Evolutionary conservation across 768 basidiomycete species (phyloP).

Genomic region (Leucosporidium creatinivorum): DNA sequence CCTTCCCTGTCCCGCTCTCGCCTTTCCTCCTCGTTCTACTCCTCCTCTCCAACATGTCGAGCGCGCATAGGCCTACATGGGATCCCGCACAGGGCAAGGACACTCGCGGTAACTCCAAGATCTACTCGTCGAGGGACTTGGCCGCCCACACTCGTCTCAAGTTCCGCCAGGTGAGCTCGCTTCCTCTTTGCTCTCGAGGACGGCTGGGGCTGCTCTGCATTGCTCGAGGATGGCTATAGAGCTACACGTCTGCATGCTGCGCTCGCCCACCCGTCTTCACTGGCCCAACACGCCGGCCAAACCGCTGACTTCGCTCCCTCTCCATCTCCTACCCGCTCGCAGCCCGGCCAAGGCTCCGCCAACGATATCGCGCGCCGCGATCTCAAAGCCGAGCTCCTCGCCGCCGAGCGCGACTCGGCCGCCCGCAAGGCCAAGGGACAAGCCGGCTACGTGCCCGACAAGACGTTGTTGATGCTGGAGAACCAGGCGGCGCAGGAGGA

Average conservation of each 20-base stretch:
- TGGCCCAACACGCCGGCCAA: not conserved
- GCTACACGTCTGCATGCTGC: not conserved
- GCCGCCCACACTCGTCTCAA: slow-evolving; percentile 95
- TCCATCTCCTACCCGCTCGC: slow-evolving; percentile 46
- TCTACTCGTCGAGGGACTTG: slow-evolving; percentile 88
- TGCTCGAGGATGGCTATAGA: not conserved
- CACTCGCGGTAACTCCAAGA: slow-evolving; percentile 82
- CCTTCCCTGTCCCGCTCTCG: no score
- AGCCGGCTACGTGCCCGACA: slow-evolving; percentile 49
- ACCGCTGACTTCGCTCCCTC: not conserved
- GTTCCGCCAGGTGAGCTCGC: slow-evolving; percentile 60
- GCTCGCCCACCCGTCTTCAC: no score
- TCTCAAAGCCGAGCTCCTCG: slow-evolving; percentile 69
- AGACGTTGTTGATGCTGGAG: slow-evolving; percentile 36
- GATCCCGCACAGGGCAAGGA: slow-evolving; percentile 91
- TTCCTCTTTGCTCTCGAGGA: no score
- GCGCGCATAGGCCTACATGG: slow-evolving; percentile 81
- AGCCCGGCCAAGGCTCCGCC: slow-evolving; percentile 79
- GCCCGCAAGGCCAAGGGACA: slow-evolving; percentile 90
- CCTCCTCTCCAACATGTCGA: slow-evolving; percentile 8
- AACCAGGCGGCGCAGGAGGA: slow-evolving; percentile 46
- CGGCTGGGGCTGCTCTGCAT: not conserved
- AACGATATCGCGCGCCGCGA: slow-evolving; percentile 71
- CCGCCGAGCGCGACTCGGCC: slow-evolving; percentile 76
- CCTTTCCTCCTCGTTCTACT: no score